Evolutionary conservation across 2,329 filamentous ascomycete species (phyloP).

Genomic region (Talaromyces sp.): DNA sequence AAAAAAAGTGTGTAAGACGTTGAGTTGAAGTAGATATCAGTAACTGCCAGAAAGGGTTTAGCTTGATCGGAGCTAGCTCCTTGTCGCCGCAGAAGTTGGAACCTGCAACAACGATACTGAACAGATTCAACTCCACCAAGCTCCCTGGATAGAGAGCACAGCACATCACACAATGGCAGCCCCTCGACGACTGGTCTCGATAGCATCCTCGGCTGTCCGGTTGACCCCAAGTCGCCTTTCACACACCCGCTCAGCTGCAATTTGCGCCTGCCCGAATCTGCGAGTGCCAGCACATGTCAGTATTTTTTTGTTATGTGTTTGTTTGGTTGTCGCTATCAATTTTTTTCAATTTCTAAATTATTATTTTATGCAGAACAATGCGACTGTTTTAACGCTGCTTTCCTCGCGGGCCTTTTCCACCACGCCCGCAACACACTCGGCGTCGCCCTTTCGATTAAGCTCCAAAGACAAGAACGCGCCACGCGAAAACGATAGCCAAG

Average conservation of each 20-base stretch:
- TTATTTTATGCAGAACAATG: not conserved
- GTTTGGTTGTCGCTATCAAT: not conserved
- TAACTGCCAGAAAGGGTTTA: not conserved
- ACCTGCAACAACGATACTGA: not conserved
- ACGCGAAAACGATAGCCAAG: not conserved
- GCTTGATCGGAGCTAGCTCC: not conserved
- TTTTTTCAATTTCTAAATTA: not conserved
- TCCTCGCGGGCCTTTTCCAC: constrained; percentile 4
- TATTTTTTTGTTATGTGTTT: not conserved
- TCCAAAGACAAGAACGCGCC: not conserved
- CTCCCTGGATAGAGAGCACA: not conserved
- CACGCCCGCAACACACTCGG: not conserved
- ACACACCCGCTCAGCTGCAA: not conserved
- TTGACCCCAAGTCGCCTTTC: not conserved
- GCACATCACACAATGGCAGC: not conserved
- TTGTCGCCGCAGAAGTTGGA: not conserved
- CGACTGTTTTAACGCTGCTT: not conserved
- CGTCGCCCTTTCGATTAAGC: constrained; percentile 11
- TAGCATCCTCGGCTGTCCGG: not conserved
- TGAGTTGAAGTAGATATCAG: not conserved
- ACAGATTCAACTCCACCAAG: not conserved
- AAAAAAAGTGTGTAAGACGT: not conserved
- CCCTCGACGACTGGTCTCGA: not conserved
- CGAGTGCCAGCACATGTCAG: not conserved
- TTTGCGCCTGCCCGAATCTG: not conserved